Evolutionary conservation across 257 asterid genomes (phyloP), one percentile per base, ranked within the genome.

Genomic region (Oldenlandia corymbosa): DNA sequence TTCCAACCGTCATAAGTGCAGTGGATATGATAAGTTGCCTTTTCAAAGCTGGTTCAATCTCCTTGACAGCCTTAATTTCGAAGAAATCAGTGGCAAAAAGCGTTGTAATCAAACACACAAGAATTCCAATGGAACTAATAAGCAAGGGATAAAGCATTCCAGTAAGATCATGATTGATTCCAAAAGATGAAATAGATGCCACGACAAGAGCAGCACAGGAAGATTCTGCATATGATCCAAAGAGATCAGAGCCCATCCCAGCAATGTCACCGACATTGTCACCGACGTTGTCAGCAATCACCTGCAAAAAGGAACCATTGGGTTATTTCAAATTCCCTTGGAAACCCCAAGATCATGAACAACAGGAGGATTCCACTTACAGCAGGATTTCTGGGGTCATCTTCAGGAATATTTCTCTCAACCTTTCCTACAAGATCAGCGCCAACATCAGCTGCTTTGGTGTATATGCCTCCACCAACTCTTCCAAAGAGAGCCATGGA

Each of bases 211-310:
- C 84, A 48, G 84, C 84, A 52, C 84, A 79, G 5, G 84, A 79
- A 53, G 84, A 73, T 56, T 79, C 84, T 50, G 84, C 81, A 73
- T 75, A 79, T 48, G 84, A 79, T 21, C 84, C 84, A 62, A 79
- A 79, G 56, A 79, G 81, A 76, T 79, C 84, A 69, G 84, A 79
- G 10, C 84, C 84, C 84, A 79, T 79, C 65, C 98, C 98, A 68
- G 96, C 98, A 78, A 91, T 91, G 75, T 91, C 98, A 64, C 98
- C 98, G 23, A 91, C 97, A 69, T 90, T 90, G 65, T 90, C 97
- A 58, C 97, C 97, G 64, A 90, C 96, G 48, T 91, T 88, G 70
- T 91, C 96, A 60, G 97, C 97, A 71, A 91, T 88, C 80, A 91
- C 96, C 96, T 88, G 86, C 69, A 71, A 53, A 70, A 64, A 50